Evolutionary conservation across 345 rosid genomes (phyloP), one percentile per base, ranked within the genome.

Genomic region (Limnanthes douglasii): DNA sequence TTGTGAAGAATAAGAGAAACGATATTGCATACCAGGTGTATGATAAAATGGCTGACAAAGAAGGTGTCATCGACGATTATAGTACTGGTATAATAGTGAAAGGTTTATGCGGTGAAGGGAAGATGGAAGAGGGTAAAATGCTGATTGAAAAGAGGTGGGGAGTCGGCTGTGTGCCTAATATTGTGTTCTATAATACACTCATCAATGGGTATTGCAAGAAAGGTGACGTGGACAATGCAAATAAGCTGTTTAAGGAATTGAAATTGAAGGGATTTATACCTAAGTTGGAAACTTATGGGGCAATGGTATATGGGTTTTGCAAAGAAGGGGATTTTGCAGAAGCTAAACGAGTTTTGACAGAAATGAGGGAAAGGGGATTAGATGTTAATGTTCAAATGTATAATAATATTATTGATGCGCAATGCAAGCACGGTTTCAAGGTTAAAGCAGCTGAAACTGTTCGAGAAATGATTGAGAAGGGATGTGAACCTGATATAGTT

Each of bases 81-180:
- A 76, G 76, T 46, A 76, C 75, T 21, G 48, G 83, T 59, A 76
- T 76, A 26, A 33, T 88, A 41, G 40, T 66, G 31, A 73, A 36
- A 29, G 95, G 97, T 18, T 47, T 83, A 53, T 82, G 97, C 62
- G 61, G 47, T 31, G 70, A 72, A 58, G 76, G 86, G 26, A 72
- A 56, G 35, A 81, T 74, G 11, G 73, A 72, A 51, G 86, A 68
- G 37, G 80, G 88, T 41, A 39, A 37, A 45, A 63, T 56, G 59
- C 38, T 86, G 63, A 65, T 83, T 40, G 78, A 73, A 64, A 59
- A 67, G 23, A 45, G 62, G 34, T 83, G 78, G 82, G 96, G 97
- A 41, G 57, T 53, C 46, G 78, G 75, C 6, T 88, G 95, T 48
- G 33, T 79, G 27, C 93, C 97, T 0, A 74, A 79, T 56, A 45